A percentile compares a stretch with the other conserved stretches of the same genome.
phyloP scores from a whole-genome alignment of 352 stramenopile genomes.

The Phytophthora lateralis region DNA sequence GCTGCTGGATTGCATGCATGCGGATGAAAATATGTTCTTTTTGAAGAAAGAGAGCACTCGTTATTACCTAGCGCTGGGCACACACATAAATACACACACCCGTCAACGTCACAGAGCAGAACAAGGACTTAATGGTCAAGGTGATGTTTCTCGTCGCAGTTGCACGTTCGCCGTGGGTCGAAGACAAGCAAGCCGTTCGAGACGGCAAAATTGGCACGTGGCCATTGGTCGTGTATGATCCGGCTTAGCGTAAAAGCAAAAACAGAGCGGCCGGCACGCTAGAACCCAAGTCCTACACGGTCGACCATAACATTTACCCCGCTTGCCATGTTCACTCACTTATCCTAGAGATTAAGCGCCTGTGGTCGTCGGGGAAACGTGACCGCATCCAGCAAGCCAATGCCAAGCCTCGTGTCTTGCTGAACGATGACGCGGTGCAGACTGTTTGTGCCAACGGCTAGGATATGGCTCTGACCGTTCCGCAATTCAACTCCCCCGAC shows the following conservation, averaged over 20 bases:
- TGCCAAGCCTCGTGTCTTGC: background rate
- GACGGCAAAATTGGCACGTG: too few species aligned
- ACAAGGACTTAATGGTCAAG: background rate
- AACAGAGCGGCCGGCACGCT: constrained; percentile 10
- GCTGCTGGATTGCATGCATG: too few species aligned
- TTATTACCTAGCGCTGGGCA: too few species aligned
- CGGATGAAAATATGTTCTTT: too few species aligned
- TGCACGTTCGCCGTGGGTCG: too few species aligned
- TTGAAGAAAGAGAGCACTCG: too few species aligned
- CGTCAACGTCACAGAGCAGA: too few species aligned
- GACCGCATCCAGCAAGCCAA: constrained; percentile 3
- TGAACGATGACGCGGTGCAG: too few species aligned
- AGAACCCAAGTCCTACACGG: constrained; percentile 25
- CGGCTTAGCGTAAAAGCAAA: too few species aligned
- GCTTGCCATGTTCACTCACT: constrained; percentile 12
- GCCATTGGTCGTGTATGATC: too few species aligned
- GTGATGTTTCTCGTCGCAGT: background rate
- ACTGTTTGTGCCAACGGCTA: constrained; percentile 5
- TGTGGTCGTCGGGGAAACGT: background rate
- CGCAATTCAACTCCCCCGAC: constrained; percentile 9
- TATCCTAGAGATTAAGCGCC: constrained; percentile 26
- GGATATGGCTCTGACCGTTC: background rate
- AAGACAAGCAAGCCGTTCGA: too few species aligned
- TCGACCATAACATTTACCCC: constrained; percentile 24
- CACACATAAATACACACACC: too few species aligned